Base-by-base conservation (phyloP, 2,329 filamentous ascomycete genomes). In the Cercospora zeina region DNA sequence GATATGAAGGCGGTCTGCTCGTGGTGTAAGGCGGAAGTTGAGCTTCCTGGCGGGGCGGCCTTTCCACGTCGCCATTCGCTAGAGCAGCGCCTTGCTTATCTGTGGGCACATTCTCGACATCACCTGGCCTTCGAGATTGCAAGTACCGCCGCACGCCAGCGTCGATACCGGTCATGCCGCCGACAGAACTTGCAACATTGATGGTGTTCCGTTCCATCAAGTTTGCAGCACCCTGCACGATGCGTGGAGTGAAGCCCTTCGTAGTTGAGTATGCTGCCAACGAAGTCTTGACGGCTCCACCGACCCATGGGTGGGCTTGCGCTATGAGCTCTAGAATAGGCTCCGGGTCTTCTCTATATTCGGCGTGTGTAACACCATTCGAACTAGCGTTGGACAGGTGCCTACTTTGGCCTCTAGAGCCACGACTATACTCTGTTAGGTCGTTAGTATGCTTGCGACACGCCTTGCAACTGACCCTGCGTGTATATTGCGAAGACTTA, bases 141-240 rank as follows among this genome's bases (percentile, higher is more conserved):
- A 97, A 80, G 68, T 96, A 95, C 85, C 92, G 93, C 54, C 95
- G 84, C 13, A 97, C 84, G 60, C 91, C 89, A 59, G 88, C 88
- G 74, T 97, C 93, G 1, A 97, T 89, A 63, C 93, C 93, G 0
- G 93, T 96, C 33, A 88, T 87, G 31, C 91, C 86, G 31, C 91
- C 89, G 5, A 96, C 90, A 0, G 87, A 89, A 13, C 90, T 90
- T 31, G 96, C 90, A 0, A 91, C 95, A 72, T 90, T 95, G 57
- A 90, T 90, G 57, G 97, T 86, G 68, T 91, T 93, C 51, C 90
- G 88, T 76, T 97, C 93, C 19, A 97, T 87, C 70, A 96, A 91
- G 74, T 96, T 91, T 54, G 91, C 93, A 64, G 92, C 86, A n/a
- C 90, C 89, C 75, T 90, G 78, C n/a, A 82, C 92, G 73, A 97